Base-by-base conservation (phyloP, 768 basidiomycete genomes). In the Suillus lakei region DNA sequence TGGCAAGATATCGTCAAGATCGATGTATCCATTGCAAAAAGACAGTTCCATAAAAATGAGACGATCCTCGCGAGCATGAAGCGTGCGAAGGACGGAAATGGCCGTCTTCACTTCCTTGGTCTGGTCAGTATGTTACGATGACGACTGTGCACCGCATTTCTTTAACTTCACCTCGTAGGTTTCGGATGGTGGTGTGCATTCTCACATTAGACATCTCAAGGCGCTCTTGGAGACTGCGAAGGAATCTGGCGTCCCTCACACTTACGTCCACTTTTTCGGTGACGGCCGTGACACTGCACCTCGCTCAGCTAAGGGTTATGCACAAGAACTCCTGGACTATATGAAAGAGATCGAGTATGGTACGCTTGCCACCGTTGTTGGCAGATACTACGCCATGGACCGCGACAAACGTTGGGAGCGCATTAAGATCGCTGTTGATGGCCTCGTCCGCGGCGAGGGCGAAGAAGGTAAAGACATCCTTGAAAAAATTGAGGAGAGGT, bases 1-100 rank as follows among this genome's bases (percentile, higher is more conserved):
- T 98, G 96, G 96, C 96, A 98, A 77, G 96, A 98, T 72, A 98
- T 98, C 70, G 96, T 98, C 71, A 88, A 90, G 68, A 98, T 98
- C 72, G 96, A 98, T 71, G 91, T 95, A 55, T 84, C 90, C 23
- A 97, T 98, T 79, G 90, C 94, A 80, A 97, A 96, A 76, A 80
- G 84, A 64, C 87, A 91, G 70, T 97, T 97, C 79, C 89, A 95
- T 78, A 88, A 93, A 76, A 89, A 89, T 70, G 80, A 84, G 63
- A 82, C 77, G 21, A 95, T 97, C 69, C 79, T 96, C 21, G 86
- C 85, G 50, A 86, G 87, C 69, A 88, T 88, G 75, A 83, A 93
- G 71, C 86, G 81, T 60, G 96, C 96, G 8, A 96, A 95, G 76
- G 84, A 90, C 30, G 88, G 87, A 4, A 93, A 88, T 67, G 94